These are phyloP conservation scores for Fusarium sp. DNA, from an alignment of 2,329 filamentous ascomycete species.

Conservation along the genomic window DNA sequence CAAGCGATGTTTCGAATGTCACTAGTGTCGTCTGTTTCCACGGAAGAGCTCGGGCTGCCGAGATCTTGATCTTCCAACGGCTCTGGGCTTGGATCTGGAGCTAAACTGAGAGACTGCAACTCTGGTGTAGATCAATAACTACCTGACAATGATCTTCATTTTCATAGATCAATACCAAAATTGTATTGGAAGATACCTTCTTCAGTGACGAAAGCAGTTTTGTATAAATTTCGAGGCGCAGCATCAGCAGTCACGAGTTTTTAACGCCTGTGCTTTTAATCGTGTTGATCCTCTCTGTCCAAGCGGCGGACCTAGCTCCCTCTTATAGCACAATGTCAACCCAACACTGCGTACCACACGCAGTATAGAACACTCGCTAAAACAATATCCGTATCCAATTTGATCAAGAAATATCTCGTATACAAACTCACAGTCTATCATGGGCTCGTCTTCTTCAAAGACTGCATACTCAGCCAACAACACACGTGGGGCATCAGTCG, in stretches of 20 bases:
- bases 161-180: constrained; percentile 1
- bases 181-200: neutral
- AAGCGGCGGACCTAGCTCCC: neutral
- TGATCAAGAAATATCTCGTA: neutral
- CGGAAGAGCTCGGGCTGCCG: constrained; percentile 6
- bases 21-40: constrained; percentile 15
- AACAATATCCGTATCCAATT: neutral
- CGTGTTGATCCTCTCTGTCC: neutral
- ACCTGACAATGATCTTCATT: neutral
- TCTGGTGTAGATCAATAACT: constrained; percentile 6
- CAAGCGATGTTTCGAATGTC: constrained; percentile 10
- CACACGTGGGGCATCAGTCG: constrained; percentile 14
- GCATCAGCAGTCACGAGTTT: neutral
- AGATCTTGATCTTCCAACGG: constrained; percentile 13
- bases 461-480: constrained; percentile 20
- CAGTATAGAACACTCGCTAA: neutral
- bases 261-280: neutral
- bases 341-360: neutral
- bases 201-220: neutral
- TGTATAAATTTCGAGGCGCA: neutral
- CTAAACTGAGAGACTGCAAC: constrained; percentile 8
- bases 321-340: neutral
- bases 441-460: constrained; percentile 28
- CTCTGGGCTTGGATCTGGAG: constrained; percentile 14
- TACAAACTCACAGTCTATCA: neutral